Percentiles rank a stretch among this genome's conserved stretches.
These are phyloP conservation scores for Asterella californica DNA, from an alignment of 225 moss, liverwort and hornwort genomes.

Conservation along the genomic window DNA sequence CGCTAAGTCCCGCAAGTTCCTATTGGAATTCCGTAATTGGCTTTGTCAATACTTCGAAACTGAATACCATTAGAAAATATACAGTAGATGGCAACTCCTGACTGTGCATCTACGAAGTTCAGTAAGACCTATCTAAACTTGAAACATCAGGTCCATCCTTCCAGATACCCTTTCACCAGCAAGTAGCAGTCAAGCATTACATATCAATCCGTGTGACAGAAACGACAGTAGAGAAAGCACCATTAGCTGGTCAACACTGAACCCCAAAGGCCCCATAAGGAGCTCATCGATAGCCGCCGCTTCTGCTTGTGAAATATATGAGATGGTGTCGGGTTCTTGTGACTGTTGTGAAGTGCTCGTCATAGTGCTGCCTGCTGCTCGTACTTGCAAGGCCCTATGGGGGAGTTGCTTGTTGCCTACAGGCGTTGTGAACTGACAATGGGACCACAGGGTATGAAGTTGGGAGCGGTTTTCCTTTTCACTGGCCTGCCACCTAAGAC, in stretches of 20 bases:
- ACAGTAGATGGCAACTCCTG: not conserved
- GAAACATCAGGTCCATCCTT: not conserved
- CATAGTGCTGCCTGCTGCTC: constrained; percentile 24
- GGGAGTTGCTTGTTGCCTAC: not conserved
- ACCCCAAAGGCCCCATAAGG: constrained; percentile 88
- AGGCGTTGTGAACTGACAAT: not conserved
- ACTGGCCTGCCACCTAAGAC: not conserved
- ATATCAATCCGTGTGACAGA: not conserved
- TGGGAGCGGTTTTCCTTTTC: not conserved
- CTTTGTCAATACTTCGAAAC: not conserved
- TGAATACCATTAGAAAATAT: not conserved
- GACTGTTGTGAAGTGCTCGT: constrained; percentile 17
- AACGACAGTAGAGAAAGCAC: constrained; percentile 31
- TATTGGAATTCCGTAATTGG: constrained; percentile 19
- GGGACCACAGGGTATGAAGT: not conserved
- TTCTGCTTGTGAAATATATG: constrained; percentile 69
- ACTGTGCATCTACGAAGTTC: too few relatives aligned
- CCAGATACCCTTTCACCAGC: not conserved
- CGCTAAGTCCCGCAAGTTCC: constrained; percentile 97
- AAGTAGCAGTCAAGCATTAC: not conserved
- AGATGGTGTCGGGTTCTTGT: constrained; percentile 44
- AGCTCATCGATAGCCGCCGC: constrained; percentile 69
- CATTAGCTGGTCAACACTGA: constrained; percentile 93
- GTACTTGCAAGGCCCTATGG: not conserved
- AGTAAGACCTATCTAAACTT: not conserved